These are phyloP conservation scores for Debaryomyces sp. DNA, from an alignment of 1,139 yeast species.

Conservation along the genomic window DNA sequence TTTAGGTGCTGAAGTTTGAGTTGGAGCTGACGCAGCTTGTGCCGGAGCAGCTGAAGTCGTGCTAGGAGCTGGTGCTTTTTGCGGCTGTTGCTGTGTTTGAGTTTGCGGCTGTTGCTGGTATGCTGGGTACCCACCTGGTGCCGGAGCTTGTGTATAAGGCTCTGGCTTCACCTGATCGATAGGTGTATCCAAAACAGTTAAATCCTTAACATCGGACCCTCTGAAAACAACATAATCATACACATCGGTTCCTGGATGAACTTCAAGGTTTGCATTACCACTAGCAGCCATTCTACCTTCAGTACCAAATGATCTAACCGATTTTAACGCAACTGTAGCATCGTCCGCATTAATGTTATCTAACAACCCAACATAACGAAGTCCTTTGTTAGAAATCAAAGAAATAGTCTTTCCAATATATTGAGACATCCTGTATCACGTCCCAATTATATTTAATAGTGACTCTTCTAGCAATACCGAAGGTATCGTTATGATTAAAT, in stretches of 20 bases:
- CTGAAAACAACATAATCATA: constrained; percentile 84
- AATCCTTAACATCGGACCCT: constrained; percentile 91
- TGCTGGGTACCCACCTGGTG: constrained; percentile 15
- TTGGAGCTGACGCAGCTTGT: constrained; percentile 11
- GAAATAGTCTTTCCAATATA: constrained; percentile 93
- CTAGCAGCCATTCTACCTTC: constrained; percentile 74
- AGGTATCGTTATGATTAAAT: not conserved
- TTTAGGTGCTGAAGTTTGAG: constrained; percentile 12
- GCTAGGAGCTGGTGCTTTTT: constrained; percentile 26
- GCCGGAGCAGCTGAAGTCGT: constrained; percentile 11
- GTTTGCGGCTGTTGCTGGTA: constrained; percentile 18
- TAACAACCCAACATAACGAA: constrained; percentile 84
- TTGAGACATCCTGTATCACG: constrained; percentile 60
- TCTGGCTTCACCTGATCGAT: constrained; percentile 55
- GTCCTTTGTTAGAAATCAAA: constrained; percentile 83
- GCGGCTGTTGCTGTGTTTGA: constrained; percentile 27
- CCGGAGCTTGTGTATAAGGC: constrained; percentile 16
- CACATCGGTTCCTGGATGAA: constrained; percentile 71
- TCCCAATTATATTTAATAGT: not conserved
- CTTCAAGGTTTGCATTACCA: constrained; percentile 70
- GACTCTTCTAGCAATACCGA: not conserved
- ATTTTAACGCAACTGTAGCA: constrained; percentile 83
- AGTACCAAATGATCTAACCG: constrained; percentile 88
- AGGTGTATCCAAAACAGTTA: constrained; percentile 76
- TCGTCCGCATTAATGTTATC: constrained; percentile 88